Conservation (phyloP, 2,329 filamentous ascomycete species). For the Aureobasidium vineae region DNA sequence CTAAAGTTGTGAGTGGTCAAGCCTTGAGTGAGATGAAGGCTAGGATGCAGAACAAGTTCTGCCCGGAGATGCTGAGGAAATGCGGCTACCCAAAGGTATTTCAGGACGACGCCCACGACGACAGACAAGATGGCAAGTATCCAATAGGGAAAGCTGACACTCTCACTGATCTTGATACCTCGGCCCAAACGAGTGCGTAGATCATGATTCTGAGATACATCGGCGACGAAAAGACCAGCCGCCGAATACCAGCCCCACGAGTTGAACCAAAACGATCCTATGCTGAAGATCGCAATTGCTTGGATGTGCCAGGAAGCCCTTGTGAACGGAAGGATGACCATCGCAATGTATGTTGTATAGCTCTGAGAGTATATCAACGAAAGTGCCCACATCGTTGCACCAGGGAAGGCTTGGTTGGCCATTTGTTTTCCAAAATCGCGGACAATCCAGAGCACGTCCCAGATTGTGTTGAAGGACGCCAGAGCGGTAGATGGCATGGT, state of each 20-base stretch:
- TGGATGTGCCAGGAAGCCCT: constrained; percentile 45
- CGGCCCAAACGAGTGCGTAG: constrained; percentile 30
- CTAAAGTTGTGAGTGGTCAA: constrained; percentile 28
- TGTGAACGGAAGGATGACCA: constrained; percentile 49
- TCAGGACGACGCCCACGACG: constrained; percentile 32
- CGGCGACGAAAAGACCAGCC: constrained; percentile 34
- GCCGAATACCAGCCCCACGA: constrained; percentile 37
- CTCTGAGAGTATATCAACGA: constrained; percentile 49
- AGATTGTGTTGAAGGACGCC: constrained; percentile 48
- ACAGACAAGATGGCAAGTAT: constrained; percentile 26
- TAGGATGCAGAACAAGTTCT: constrained; percentile 34
- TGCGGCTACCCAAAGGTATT: constrained; percentile 33
- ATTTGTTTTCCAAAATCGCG: constrained; percentile 42
- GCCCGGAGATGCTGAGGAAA: constrained; percentile 33
- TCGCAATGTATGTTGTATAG: constrained; percentile 51
- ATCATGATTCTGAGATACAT: constrained; percentile 30
- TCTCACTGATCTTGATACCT: constrained; percentile 31
- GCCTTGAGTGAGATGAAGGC: constrained; percentile 32
- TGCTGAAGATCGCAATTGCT: constrained; percentile 33
- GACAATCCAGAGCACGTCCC: constrained; percentile 49
- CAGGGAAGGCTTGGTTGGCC: constrained; percentile 46
- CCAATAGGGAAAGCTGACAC: constrained; percentile 31
- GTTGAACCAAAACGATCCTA: constrained; percentile 36
- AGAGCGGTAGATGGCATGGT: constrained; percentile 42
- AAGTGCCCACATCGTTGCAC: constrained; percentile 48